Evolutionary conservation across 495 filamentous ascomycete species (phyloP).

Genomic region (Neurospora discreta): DNA sequence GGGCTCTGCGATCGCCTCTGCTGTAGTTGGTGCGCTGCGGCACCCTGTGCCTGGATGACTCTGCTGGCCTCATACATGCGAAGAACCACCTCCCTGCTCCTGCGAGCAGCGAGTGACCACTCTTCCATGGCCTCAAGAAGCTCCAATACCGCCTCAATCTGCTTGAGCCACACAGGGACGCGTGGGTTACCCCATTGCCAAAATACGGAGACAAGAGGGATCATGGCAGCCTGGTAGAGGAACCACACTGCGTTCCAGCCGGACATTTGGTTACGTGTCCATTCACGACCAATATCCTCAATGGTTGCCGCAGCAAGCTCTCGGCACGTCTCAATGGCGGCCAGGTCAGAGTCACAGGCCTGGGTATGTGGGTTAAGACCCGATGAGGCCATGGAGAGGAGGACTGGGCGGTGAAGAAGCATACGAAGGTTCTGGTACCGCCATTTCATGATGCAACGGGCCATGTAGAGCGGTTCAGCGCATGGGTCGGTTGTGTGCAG

Average conservation of each 20-base stretch:
- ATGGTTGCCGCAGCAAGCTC: constrained; percentile 59
- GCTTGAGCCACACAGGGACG: constrained; percentile 47
- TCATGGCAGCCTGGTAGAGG: constrained; percentile 68
- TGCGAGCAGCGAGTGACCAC: constrained; percentile 60
- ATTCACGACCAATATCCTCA: constrained; percentile 56
- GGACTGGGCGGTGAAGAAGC: constrained; percentile 63
- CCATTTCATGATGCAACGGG: constrained; percentile 72
- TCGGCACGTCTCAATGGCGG: constrained; percentile 56
- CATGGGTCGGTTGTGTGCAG: constrained; percentile 59
- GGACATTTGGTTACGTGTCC: constrained; percentile 60
- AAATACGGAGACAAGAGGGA: constrained; percentile 62
- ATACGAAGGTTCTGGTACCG: constrained; percentile 69
- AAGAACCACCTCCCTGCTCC: constrained; percentile 55
- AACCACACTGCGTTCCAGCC: constrained; percentile 82
- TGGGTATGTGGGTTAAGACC: constrained; percentile 45
- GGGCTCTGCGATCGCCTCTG: constrained; percentile 14
- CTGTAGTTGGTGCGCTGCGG: constrained; percentile 12
- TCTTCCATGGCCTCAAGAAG: constrained; percentile 58
- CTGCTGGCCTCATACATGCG: constrained; percentile 55
- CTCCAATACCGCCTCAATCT: constrained; percentile 58
- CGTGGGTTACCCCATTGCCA: constrained; percentile 48
- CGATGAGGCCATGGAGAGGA: constrained; percentile 60
- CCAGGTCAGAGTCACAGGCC: constrained; percentile 53
- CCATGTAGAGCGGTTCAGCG: constrained; percentile 56
- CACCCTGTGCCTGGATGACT: constrained; percentile 26